Conservation (phyloP, 78 protist genomes). For the Dictyostelium brefeldianum region DNA sequence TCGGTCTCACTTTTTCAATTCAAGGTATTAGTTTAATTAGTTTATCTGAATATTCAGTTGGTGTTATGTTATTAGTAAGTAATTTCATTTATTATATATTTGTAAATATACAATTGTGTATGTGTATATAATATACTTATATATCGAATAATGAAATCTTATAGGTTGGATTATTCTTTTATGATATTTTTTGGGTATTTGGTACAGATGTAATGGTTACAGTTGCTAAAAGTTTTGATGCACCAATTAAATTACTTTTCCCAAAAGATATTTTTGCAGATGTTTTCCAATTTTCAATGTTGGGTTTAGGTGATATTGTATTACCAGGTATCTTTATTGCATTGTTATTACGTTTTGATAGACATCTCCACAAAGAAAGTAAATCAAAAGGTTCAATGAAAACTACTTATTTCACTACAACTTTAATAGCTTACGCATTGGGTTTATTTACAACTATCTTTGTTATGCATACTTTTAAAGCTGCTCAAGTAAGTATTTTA, state of each 20-base stretch:
- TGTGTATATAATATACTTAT: not conserved
- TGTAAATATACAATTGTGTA: not conserved
- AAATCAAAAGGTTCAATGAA: constrained; percentile 3
- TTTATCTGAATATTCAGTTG: constrained; percentile 63
- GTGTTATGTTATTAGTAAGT: constrained; percentile 84
- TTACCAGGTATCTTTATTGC: constrained; percentile 96
- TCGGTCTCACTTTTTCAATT: constrained; percentile 88
- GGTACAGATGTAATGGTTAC: constrained; percentile 96
- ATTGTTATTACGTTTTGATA: constrained; percentile 90
- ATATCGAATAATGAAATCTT: not conserved
- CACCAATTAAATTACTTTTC: constrained; percentile 95
- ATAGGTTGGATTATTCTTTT: constrained; percentile 92
- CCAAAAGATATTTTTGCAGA: constrained; percentile 87
- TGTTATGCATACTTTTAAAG: constrained; percentile 92
- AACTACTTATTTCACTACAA: constrained; percentile 80
- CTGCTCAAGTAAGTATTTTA: constrained; percentile 91
- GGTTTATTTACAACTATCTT: constrained; percentile 90
- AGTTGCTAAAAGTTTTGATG: constrained; percentile 95
- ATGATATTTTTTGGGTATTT: constrained; percentile 98
- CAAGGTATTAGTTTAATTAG: constrained; percentile 65
- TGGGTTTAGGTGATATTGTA: constrained; percentile 98
- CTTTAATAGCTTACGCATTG: constrained; percentile 81
- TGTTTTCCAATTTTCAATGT: constrained; percentile 89
- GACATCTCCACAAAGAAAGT: not conserved
- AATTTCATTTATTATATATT: not conserved